Evolutionary conservation across 2,329 filamentous ascomycete genomes (phyloP).

Genomic region (Aureobasidium sp.): DNA sequence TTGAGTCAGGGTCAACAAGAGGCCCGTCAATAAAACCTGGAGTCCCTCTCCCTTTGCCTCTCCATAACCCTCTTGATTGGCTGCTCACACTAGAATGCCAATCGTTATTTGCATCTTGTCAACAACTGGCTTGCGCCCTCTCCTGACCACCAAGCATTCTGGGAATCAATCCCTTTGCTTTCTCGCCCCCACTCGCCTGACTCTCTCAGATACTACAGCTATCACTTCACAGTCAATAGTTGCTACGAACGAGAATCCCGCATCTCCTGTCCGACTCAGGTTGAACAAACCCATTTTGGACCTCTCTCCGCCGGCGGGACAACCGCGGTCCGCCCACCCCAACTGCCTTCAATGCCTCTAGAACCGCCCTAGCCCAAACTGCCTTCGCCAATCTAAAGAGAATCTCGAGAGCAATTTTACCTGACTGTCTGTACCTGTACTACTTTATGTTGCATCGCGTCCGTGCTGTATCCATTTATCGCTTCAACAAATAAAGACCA

Average conservation of each 20-base stretch:
- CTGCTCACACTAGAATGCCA: neutral
- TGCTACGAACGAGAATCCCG: too few relatives aligned
- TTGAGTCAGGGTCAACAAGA: neutral
- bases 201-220: neutral
- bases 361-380: conserved; percentile 1
- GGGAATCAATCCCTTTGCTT: conserved; percentile 3
- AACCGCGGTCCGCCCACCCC: neutral
- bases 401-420: neutral
- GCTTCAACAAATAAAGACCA: neutral
- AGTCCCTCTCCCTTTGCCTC: neutral
- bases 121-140: neutral
- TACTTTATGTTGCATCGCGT: neutral
- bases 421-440: neutral
- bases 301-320: conserved; percentile 5
- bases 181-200: neutral
- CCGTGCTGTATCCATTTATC: neutral
- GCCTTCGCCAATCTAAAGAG: neutral
- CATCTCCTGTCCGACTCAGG: neutral
- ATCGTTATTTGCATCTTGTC: conserved; percentile 8
- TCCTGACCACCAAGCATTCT: neutral
- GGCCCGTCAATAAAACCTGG: neutral
- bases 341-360: neutral
- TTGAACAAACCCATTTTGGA: neutral
- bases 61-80: neutral
- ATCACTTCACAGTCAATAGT: neutral